Percentiles rank a stretch among this genome's conserved stretches.
Conservation (phyloP, 106 monocot genomes). For the Triglochin maritima region DNA sequence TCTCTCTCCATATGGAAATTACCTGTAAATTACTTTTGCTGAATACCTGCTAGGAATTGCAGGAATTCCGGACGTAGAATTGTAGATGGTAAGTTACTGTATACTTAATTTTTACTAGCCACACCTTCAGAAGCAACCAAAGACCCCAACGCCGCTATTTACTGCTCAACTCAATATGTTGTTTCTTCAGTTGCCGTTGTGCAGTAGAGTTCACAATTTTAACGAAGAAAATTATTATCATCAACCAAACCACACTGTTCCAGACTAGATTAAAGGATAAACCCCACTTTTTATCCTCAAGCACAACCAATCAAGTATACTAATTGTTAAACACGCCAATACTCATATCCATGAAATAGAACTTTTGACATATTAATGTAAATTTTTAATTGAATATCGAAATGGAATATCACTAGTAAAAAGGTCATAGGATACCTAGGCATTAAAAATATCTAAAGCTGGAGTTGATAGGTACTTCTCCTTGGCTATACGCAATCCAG, state of each 20-base stretch:
- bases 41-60: no score
- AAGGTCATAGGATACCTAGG: conserved; percentile 20
- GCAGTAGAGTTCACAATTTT: conserved; percentile 13
- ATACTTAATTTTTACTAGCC: not conserved
- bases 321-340: no score
- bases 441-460: conserved; percentile 3
- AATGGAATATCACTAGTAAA: not conserved
- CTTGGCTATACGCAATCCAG: conserved; percentile 31
- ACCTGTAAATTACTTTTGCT: no score
- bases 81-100: no score
- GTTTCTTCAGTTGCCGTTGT: conserved; percentile 10
- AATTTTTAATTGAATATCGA: not conserved
- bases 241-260: conserved; percentile 14
- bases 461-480: conserved; percentile 39
- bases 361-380: no score
- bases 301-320: not conserved
- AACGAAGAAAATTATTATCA: conserved; percentile 13
- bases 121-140: not conserved
- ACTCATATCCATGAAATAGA: no score
- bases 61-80: no score
- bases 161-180: conserved; percentile 7
- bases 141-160: not conserved
- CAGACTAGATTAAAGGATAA: conserved; percentile 11
- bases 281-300: conserved; percentile 9
- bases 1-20: no score